phyloP scores from a whole-genome alignment of 371 early-diverging fungal genomes.

The Lichtheimia corymbifera region DNA sequence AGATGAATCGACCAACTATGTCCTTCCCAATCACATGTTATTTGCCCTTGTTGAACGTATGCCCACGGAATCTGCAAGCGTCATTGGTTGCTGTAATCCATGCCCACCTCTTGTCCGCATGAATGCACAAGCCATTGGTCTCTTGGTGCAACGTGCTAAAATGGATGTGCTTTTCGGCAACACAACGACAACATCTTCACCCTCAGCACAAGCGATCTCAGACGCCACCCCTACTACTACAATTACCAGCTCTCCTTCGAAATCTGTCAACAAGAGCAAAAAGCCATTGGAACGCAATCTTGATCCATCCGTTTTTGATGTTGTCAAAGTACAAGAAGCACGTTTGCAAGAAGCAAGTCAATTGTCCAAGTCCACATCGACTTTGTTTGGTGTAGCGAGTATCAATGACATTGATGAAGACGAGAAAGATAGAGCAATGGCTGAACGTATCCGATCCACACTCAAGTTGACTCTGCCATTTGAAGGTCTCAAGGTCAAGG shows the following conservation, averaged over 20 bases:
- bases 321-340: conserved; percentile 22
- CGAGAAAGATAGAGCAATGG: conserved; percentile 31
- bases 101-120: conserved; percentile 85
- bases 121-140: conserved; percentile 78
- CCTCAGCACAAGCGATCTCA: conserved; percentile 7
- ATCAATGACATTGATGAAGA: conserved; percentile 7
- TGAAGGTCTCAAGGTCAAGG: conserved; percentile 22
- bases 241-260: background rate
- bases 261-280: conserved; percentile 4
- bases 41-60: conserved; percentile 72
- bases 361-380: conserved; percentile 41
- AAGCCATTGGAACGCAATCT: conserved; percentile 16
- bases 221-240: background rate
- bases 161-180: conserved; percentile 26
- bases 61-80: conserved; percentile 73
- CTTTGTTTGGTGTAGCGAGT: conserved; percentile 43
- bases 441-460: conserved; percentile 28
- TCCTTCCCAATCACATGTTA: conserved; percentile 91
- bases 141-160: conserved; percentile 60
- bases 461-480: conserved; percentile 28
- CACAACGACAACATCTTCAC: conserved; percentile 21
- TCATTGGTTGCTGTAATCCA: conserved; percentile 82
- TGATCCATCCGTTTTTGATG: conserved; percentile 40
- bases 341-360: conserved; percentile 22
- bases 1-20: conserved; percentile 90